Evolutionary conservation across 495 filamentous ascomycete species (phyloP), one percentile per base, ranked within the genome.

Genomic region (Neurospora tetrasperma): DNA sequence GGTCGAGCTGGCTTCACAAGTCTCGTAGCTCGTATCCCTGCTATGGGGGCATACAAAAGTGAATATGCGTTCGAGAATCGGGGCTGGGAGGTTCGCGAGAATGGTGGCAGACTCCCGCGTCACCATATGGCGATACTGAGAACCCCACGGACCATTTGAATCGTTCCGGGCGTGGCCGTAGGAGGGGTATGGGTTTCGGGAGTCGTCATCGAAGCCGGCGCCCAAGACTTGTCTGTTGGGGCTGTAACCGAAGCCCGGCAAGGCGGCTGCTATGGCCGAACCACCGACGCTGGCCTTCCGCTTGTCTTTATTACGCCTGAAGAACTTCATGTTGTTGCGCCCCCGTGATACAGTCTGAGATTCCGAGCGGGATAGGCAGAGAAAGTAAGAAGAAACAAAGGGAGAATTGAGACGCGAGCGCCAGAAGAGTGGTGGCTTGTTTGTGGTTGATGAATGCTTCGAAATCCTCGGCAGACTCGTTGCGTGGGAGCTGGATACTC

Each of bases 41-140:
- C 89, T 82, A 81, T 98, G 96, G 18, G 96, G 95, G 74, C 96
- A 98, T 72, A 98, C 89, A 73, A 87, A 89, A 76, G 84, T 79
- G 79, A 99, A 93, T 78, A 98, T 93, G 75, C 86, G 86, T 70
- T 86, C 84, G 38, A 98, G 84, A 42, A 97, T 83, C 3, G 85
- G 78, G 11, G 81, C 76, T 10, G 93, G 90, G 2, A 97, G 85
- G 71, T 83, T 76, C 14, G 83, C 80, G 18, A 82, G 75, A 11
- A 74, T 16, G 2, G 27, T 71, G 73, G 79, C 80, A 70, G 85
- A 78, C 70, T 76, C 62, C 74, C 75, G 74, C 9, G 79, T 78
- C 2, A 74, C 70, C 75, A 71, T 72, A 62, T 73, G 39, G 11
- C 71, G 73, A 72, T 74, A 75, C 54, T 54, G 44, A 66, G 23